Evolutionary conservation across 2,329 filamentous ascomycete species (phyloP).

Genomic region (Elsinoe perseae): DNA sequence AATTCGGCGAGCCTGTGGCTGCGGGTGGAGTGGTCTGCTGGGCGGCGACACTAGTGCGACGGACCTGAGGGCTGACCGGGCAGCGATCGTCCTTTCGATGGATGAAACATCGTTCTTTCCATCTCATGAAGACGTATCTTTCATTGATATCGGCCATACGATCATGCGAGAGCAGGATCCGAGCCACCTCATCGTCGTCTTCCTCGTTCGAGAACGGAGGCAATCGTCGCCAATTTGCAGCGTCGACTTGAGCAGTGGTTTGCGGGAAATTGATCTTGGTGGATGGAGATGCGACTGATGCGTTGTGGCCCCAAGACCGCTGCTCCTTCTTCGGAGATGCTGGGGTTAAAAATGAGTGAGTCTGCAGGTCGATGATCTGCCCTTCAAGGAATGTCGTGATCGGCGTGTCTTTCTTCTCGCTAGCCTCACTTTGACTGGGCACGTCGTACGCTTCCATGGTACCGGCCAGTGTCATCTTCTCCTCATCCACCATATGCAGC

Average conservation of each 20-base stretch:
- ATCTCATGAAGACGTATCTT: conserved; percentile 50
- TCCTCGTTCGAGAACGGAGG: conserved; percentile 27
- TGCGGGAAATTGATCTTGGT: conserved; percentile 17
- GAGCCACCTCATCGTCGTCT: conserved; percentile 35
- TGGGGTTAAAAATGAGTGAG: conserved; percentile 44
- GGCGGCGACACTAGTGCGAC: not conserved
- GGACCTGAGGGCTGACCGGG: conserved; percentile 10
- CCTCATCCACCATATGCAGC: conserved; percentile 54
- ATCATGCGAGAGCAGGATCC: conserved; percentile 36
- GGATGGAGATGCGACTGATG: conserved; percentile 34
- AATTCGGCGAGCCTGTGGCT: not conserved
- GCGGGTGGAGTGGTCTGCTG: not conserved
- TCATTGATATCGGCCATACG: conserved; percentile 33
- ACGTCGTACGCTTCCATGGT: conserved; percentile 66
- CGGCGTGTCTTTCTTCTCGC: conserved; percentile 40
- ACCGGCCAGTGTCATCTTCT: conserved; percentile 54
- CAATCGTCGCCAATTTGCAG: conserved; percentile 43
- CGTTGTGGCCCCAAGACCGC: not conserved
- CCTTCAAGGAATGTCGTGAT: conserved; percentile 62
- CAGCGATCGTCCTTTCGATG: conserved; percentile 26
- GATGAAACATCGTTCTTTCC: conserved; percentile 48
- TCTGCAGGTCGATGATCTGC: conserved; percentile 56
- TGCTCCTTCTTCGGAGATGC: conserved; percentile 18
- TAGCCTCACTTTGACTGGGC: conserved; percentile 36
- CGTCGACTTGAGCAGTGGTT: conserved; percentile 36